Conservation (phyloP, 192 early-diverging fungal genomes). For the Linderina pennispora region DNA sequence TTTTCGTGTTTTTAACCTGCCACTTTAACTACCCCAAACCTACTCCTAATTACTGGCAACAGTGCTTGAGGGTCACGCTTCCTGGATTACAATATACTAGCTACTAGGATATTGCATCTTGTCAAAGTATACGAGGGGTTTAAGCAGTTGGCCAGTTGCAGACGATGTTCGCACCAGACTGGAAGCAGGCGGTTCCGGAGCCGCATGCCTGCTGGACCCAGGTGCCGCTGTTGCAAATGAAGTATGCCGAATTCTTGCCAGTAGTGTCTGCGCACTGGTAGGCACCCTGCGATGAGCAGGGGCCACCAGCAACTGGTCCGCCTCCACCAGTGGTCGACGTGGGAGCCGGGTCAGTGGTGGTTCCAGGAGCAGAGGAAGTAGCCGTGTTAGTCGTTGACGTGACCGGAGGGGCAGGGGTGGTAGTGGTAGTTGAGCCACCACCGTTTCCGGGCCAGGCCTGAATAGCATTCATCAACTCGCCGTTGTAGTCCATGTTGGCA, state of each 20-base stretch:
- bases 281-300: conserved; percentile 6
- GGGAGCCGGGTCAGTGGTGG: background rate
- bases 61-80: no score
- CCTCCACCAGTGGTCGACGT: background rate
- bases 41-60: no score
- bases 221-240: conserved; percentile 24
- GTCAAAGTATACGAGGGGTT: no score
- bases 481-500: conserved; percentile 52
- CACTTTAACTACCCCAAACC: no score
- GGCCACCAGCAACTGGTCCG: conserved; percentile 15
- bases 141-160: conserved; percentile 23
- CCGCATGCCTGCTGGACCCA: conserved; percentile 24
- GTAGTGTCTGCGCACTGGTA: conserved; percentile 18
- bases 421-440: background rate
- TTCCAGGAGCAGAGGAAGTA: background rate
- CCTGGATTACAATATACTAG: no score
- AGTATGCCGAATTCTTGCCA: conserved; percentile 16
- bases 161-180: conserved; percentile 11
- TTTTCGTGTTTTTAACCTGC: no score
- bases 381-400: background rate
- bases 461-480: conserved; percentile 45
- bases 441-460: conserved; percentile 8
- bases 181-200: conserved; percentile 21
- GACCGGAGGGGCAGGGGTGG: background rate
- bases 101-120: no score